A percentile compares a stretch with the other conserved stretches of the same genome.
Evolutionary conservation across 768 basidiomycete species (phyloP).

Genomic region (Melanogaster broomeanus): DNA sequence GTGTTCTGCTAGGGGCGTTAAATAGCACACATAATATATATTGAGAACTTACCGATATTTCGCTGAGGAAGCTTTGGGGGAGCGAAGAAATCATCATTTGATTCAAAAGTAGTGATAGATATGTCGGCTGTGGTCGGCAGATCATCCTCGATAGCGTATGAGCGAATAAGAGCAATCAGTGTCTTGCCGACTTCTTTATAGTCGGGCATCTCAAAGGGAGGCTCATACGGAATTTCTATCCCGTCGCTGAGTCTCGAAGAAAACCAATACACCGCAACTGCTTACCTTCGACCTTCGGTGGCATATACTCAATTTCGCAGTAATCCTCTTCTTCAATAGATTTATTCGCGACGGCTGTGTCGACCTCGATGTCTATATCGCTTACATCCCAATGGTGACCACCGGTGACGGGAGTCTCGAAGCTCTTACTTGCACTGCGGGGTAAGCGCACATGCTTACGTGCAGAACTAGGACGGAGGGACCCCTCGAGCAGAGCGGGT

Average conservation of each 20-base stretch:
- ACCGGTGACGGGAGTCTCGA: slow-evolving; percentile 66
- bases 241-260: slow-evolving; percentile 1
- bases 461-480: slow-evolving; percentile 65
- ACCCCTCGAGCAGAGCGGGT: slow-evolving; percentile 40
- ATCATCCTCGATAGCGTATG: slow-evolving; percentile 36
- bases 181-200: slow-evolving; percentile 43
- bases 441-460: slow-evolving; percentile 64
- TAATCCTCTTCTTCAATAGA: slow-evolving; percentile 33
- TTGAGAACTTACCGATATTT: slow-evolving; percentile 24
- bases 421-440: slow-evolving; percentile 47
- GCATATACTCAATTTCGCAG: slow-evolving; percentile 58
- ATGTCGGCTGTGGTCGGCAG: slow-evolving; percentile 10
- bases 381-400: slow-evolving; percentile 80
- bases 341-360: slow-evolving; percentile 20
- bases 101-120: slow-evolving; percentile 20
- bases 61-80: slow-evolving; percentile 14
- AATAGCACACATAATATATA: background rate
- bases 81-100: slow-evolving; percentile 24
- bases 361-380: slow-evolving; percentile 47
- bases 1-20: slow-evolving; percentile 20
- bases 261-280: background rate
- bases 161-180: slow-evolving; percentile 39
- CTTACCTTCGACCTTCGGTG: slow-evolving; percentile 52
- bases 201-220: slow-evolving; percentile 51
- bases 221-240: slow-evolving; percentile 44